Evolutionary conservation across 2,329 filamentous ascomycete species (phyloP), one percentile per base, ranked within the genome.

Genomic region (Ophiostoma tasmaniense): DNA sequence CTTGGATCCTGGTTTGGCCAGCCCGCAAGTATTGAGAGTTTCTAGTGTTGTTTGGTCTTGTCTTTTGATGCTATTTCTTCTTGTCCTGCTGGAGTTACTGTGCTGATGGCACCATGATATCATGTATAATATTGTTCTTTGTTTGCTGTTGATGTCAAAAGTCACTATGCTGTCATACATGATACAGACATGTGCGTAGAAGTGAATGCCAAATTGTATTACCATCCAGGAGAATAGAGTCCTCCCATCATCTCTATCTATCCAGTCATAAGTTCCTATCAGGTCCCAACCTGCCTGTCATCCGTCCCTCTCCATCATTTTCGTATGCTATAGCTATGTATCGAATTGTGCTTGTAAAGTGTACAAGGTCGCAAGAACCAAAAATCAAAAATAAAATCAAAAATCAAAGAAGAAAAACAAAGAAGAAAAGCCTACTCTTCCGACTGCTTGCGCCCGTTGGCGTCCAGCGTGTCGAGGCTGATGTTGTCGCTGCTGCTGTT

Each of bases 1-100:
- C 78, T 97, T 68, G 87, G 86, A 0, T 83, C 85, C 33, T 97
- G 93, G 93, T 97, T 92, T 79, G 93, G 94, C 2, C 87, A 83
- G 69, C 83, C 87, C n/a, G 85, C 86, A 10, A 86, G 86, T 1
- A 79, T 89, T 70, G 89, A 90, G 73, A 86, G 90, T 25, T 92
- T 95, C 75, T 95, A 66, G 3, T 64, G 3, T 25, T 25, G 22
- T 14, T n/a, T n/a, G n/a, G 1, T 39, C 2, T 13, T 39, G 37
- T 39, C 37, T 14, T 39, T 39, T n/a, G 20, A 17, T 20, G n/a
- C 17, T 45, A n/a, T n/a, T 45, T 45, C 25, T 11, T 13, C 20
- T 25, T 25, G 22, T 11, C 6, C 25, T 10, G 55, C 25, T 61
- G 25, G 25, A 28, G 22, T 61, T 28, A 7, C 11, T 17, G 55